Percentiles rank a stretch among this genome's conserved stretches.
Conservation (phyloP, 257 asterid genomes). For the Agastache rugosa region DNA sequence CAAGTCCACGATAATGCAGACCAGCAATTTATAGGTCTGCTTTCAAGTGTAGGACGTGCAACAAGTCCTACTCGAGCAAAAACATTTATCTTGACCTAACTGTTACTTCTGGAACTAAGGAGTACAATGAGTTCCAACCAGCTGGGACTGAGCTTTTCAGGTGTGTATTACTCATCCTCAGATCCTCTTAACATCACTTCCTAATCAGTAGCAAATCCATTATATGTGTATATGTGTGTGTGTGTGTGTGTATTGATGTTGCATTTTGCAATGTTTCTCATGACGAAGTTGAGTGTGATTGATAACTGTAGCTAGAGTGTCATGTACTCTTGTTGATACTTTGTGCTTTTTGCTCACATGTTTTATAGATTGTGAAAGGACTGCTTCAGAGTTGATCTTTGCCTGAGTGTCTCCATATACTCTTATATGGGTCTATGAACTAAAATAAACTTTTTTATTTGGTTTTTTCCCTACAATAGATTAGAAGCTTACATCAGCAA, state of each 20-base stretch:
- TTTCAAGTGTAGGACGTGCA: slow-evolving; percentile 82
- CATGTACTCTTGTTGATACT: not conserved
- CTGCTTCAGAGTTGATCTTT: not conserved
- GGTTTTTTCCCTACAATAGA: not conserved
- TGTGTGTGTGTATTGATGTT: not conserved
- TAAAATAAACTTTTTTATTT: not conserved
- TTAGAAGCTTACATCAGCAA: not conserved
- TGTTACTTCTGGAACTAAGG: slow-evolving; percentile 83
- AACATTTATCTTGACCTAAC: slow-evolving; percentile 90
- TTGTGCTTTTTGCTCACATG: not conserved
- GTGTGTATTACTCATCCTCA: slow-evolving; percentile 41
- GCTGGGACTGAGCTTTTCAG: slow-evolving; percentile 93
- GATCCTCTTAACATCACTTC: slow-evolving; percentile 16
- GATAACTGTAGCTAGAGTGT: not conserved
- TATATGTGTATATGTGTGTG: not conserved
- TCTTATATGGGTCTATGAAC: not conserved
- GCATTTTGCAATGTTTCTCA: slow-evolving; percentile 9
- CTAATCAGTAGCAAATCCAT: not conserved
- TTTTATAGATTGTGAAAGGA: slow-evolving; percentile 1
- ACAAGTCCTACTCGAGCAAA: slow-evolving; percentile 90
- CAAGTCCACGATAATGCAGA: slow-evolving; percentile 51
- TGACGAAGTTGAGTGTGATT: slow-evolving; percentile 10
- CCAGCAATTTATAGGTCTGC: slow-evolving; percentile 92
- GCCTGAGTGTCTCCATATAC: not conserved
- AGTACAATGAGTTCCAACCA: slow-evolving; percentile 77